Evolutionary conservation across 2,329 filamentous ascomycete genomes (phyloP), one percentile per base, ranked within the genome.

Genomic region (Alternaria solani): DNA sequence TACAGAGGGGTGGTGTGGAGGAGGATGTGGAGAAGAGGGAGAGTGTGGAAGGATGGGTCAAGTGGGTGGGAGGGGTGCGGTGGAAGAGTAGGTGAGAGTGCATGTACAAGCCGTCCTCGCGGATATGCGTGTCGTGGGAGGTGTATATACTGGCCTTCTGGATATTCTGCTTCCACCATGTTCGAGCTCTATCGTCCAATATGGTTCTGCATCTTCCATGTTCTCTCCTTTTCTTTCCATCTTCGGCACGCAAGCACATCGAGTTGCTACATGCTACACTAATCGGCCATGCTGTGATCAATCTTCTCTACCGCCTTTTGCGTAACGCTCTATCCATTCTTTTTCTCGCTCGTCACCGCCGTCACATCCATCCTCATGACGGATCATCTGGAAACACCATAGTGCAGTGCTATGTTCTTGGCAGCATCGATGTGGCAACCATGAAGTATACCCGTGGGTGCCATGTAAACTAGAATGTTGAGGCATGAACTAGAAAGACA

Each of bases 1-100:
- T 96, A 64, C 70, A 89, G 70, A 86, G 83, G 68, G 87, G 91
- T 72, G 89, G 93, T n/a, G 90, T 93, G 81, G 88, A 94, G n/a
- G 80, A 82, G 76, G 85, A 73, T 57, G 55, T 12, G 63, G 74
- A 90, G 73, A 86, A 84, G 70, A 86, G 90, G 75, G 89, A 91
- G 41, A 90, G 93, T 81, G 88, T 95, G 11, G 81, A 83, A 78
- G 84, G 81, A 65, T 95, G 90, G 85, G 89, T 87, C 9, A 81
- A 76, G 51, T 96, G 92, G 91, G 90, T 92, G 57, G 85, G 87
- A 7, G 85, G 85, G 68, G 82, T 95, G 64, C 82, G 92, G 69
- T 94, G 91, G 92, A 93, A 92, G 82, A 82, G 82, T 63, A 79
- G 78, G 60, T 88, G 38, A 20, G 46, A 26, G 4, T 48, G 14